Conservation (phyloP, 176 grass and related monocot species). For the bread wheat (Triticum aestivum) region DNA sequence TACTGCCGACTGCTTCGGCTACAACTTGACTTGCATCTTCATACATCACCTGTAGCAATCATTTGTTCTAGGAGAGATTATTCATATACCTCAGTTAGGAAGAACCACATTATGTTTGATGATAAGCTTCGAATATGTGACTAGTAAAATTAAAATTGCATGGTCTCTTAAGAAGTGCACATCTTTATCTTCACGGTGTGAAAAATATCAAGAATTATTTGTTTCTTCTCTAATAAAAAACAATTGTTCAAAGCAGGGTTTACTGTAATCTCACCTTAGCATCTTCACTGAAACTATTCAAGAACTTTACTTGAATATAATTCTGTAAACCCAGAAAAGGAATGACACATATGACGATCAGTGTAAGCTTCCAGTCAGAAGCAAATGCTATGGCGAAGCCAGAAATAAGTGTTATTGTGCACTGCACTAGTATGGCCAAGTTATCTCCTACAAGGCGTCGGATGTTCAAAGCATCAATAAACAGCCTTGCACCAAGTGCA, state of each 20-base stretch:
- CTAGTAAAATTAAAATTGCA: background rate
- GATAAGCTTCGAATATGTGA: background rate
- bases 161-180: background rate
- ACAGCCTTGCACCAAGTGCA: slow-evolving; percentile 56
- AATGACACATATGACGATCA: slow-evolving; percentile 58
- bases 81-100: background rate
- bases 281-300: slow-evolving; percentile 69
- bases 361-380: slow-evolving; percentile 61
- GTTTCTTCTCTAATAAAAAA: background rate
- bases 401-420: slow-evolving; percentile 33
- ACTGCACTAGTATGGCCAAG: slow-evolving; percentile 63
- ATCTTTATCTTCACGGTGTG: background rate
- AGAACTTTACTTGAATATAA: slow-evolving; percentile 71
- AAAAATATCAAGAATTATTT: slow-evolving; percentile 3
- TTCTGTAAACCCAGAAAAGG: slow-evolving; percentile 65
- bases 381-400: slow-evolving; percentile 62
- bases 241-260: background rate
- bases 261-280: slow-evolving; percentile 56
- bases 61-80: background rate
- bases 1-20: slow-evolving; percentile 50
- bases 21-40: slow-evolving; percentile 68
- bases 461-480: slow-evolving; percentile 57
- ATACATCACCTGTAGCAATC: slow-evolving; percentile 46
- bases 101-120: background rate
- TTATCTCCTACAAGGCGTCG: slow-evolving; percentile 59